Evolutionary conservation across 2,329 filamentous ascomycete species (phyloP).

Genomic region (Aspergillus pseudoviridinutans): DNA sequence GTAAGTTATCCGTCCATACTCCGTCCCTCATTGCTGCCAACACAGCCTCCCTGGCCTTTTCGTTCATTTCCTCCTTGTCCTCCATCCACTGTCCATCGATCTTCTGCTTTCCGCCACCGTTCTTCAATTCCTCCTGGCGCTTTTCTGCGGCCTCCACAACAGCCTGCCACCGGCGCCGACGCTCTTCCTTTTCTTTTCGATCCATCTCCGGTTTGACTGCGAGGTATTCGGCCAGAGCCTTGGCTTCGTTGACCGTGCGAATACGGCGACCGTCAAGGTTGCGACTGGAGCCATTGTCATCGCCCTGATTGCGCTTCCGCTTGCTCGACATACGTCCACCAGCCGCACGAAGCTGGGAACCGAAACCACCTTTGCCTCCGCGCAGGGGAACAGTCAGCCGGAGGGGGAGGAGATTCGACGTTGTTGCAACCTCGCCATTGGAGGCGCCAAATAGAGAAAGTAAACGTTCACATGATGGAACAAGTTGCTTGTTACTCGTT

Average conservation of each 20-base stretch:
- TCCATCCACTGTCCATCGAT: constrained; percentile 93
- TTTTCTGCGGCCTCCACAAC: constrained; percentile 81
- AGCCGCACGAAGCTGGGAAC: constrained; percentile 91
- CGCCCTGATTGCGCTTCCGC: constrained; percentile 78
- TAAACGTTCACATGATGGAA: constrained; percentile 50
- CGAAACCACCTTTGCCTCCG: constrained; percentile 96
- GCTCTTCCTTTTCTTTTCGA: constrained; percentile 82
- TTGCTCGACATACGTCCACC: constrained; percentile 97
- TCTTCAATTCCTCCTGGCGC: constrained; percentile 76
- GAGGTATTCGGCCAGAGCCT: constrained; percentile 89
- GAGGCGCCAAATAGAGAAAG: constrained; percentile 56
- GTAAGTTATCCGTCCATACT: constrained; percentile 41
- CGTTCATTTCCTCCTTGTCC: constrained; percentile 83
- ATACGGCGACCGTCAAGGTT: constrained; percentile 89
- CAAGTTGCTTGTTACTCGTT: constrained; percentile 68
- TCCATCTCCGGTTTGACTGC: constrained; percentile 98
- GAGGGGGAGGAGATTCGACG: constrained; percentile 73
- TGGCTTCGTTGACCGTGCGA: constrained; percentile 90
- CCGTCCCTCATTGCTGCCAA: constrained; percentile 67
- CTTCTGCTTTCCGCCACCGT: constrained; percentile 62
- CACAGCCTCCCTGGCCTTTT: constrained; percentile 76
- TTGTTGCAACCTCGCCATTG: constrained; percentile 29
- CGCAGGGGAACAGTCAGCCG: constrained; percentile 74
- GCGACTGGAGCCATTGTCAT: constrained; percentile 84
- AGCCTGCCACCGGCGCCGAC: constrained; percentile 76